phyloP scores from a whole-genome alignment of 352 stramenopile species.

The Elongisporangium prolatum region DNA sequence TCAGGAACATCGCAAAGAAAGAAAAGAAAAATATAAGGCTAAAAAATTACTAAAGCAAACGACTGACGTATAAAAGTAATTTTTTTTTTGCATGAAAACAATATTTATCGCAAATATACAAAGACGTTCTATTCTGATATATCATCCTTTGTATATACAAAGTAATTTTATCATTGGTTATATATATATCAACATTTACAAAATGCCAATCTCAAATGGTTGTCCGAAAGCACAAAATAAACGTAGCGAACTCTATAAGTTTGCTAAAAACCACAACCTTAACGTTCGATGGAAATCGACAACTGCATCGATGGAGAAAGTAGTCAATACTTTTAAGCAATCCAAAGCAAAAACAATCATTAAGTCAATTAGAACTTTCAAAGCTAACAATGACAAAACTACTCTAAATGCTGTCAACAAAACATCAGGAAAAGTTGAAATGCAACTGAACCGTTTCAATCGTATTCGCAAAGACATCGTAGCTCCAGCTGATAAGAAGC shows the following conservation, averaged over 20 bases:
- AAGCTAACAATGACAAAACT: too few relatives aligned
- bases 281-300: conserved; percentile 8
- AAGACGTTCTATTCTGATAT: conserved; percentile 3
- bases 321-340: conserved; percentile 11
- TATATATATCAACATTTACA: conserved; percentile 9
- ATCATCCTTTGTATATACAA: too few relatives aligned
- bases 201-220: conserved; percentile 8
- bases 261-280: conserved; percentile 12
- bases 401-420: conserved; percentile 10
- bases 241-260: conserved; percentile 11
- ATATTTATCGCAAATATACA: too few relatives aligned
- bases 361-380: conserved; percentile 7
- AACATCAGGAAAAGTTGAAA: conserved; percentile 8
- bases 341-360: conserved; percentile 12
- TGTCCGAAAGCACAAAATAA: conserved; percentile 7
- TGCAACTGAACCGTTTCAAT: conserved; percentile 12
- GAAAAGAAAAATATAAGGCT: too few relatives aligned
- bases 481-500: conserved; percentile 15
- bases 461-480: conserved; percentile 16
- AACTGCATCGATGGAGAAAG: conserved; percentile 8
- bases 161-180: conserved; percentile 3
- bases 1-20: too few relatives aligned
- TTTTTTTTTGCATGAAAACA: conserved; percentile 9
- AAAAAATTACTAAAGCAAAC: too few relatives aligned
- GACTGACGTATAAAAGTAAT: too few relatives aligned